Base-by-base conservation (phyloP, 2,329 filamentous ascomycete genomes). In the Aaosphaeria arxii region DNA sequence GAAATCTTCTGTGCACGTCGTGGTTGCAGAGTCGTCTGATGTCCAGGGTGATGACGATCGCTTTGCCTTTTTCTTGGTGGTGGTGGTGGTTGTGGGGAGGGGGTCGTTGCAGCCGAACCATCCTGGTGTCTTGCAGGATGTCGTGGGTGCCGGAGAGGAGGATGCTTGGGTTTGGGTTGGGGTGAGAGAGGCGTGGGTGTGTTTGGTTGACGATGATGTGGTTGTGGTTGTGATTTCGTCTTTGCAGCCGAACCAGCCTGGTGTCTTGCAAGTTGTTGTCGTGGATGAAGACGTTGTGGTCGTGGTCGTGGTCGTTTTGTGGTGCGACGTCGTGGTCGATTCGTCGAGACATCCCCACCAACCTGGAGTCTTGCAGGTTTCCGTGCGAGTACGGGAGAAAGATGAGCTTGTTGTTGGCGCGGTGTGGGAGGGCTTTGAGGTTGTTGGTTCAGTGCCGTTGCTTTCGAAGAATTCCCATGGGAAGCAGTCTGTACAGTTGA, bases 401-500 rank as follows among this genome's bases (percentile, higher is more conserved):
- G 82, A 83, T 2, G 78, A 78, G 5, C 66, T 67, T 0, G 67
- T 58, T 1, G 80, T 81, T 1, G 79, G 3, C 74, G 77, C 2
- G 17, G 17, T 24, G 17, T 24, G 17, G 17, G 17, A 24, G 17
- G 17, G 17, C 0, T 84, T 84, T 0, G 59, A 67, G 3, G 86
- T 88, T 0, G 85, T 90, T 1, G 78, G 80, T 54, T 91, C 87
- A 1, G 88, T 94, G 30, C 88, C 88, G 66, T 96, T 96, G 67
- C 91, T 95, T 70, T 91, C 87, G 64, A 89, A 95, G 77, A 91
- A 95, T 63, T 96, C 95, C 94, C 94, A 97, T 47, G 87, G 85
- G 49, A 83, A 89, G 63, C 92, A 97, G 67, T 99, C 94, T 38
- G 88, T 84, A 66, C 94, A 97, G 54, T 84, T 77, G 45, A 84